phyloP scores from a whole-genome alignment of 1,139 yeast genomes.

The Yamadazyma sp. region DNA sequence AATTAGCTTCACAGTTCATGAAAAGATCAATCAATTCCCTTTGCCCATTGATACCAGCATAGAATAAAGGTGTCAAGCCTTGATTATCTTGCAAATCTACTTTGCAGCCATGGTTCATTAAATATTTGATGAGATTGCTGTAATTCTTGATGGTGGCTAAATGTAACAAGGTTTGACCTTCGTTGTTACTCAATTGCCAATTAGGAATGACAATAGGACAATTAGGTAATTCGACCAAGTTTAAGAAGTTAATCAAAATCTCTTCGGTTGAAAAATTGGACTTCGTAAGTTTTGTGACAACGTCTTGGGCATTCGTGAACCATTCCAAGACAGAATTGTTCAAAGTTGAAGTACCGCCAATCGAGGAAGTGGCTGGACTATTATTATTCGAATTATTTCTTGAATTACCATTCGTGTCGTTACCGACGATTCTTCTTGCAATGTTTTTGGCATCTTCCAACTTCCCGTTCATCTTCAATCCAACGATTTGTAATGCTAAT shows the following conservation, averaged over 20 bases:
- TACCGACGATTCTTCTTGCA: slow-evolving; percentile 82
- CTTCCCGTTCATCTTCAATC: slow-evolving; percentile 91
- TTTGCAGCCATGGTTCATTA: slow-evolving; percentile 78
- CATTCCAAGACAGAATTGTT: slow-evolving; percentile 32
- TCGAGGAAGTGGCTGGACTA: slow-evolving; percentile 12
- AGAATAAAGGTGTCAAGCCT: slow-evolving; percentile 85
- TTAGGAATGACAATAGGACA: slow-evolving; percentile 67
- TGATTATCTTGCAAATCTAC: slow-evolving; percentile 73
- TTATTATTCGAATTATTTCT: slow-evolving; percentile 9
- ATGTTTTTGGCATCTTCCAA: slow-evolving; percentile 89
- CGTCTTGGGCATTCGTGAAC: slow-evolving; percentile 49
- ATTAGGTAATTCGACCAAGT: slow-evolving; percentile 60
- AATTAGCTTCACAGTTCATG: slow-evolving; percentile 64
- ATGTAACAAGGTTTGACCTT: slow-evolving; percentile 88
- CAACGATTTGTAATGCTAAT: slow-evolving; percentile 89
- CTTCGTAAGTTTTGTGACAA: slow-evolving; percentile 50
- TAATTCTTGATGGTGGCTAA: slow-evolving; percentile 79
- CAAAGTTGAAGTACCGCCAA: slow-evolving; percentile 5
- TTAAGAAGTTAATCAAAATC: slow-evolving; percentile 61
- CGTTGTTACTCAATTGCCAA: slow-evolving; percentile 75
- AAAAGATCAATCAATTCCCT: slow-evolving; percentile 58
- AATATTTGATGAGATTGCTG: slow-evolving; percentile 55
- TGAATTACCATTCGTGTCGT: slow-evolving; percentile 28
- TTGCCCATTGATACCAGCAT: slow-evolving; percentile 77
- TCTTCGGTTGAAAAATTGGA: slow-evolving; percentile 54